A percentile compares a stretch with the other conserved stretches of the same genome.
phyloP scores from a whole-genome alignment of 176 grass and related monocot genomes.

The Cocos nucifera region DNA sequence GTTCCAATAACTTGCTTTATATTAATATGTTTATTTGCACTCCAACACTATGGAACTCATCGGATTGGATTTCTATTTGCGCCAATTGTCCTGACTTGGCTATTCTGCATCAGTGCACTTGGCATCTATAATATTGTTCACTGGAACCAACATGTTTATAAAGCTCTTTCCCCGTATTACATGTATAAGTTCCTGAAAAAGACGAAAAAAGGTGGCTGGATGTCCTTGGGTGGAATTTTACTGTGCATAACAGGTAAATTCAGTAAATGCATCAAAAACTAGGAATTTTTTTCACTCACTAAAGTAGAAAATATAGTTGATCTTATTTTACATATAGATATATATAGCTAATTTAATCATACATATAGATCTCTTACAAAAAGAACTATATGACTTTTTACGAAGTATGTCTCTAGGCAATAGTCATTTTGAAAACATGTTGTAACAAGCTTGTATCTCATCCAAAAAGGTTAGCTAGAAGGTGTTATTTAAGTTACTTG shows the following conservation, averaged over 20 bases:
- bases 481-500: too few relatives aligned
- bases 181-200: constrained; percentile 96
- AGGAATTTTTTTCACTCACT: background rate
- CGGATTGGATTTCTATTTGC: constrained; percentile 84
- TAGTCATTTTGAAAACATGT: too few relatives aligned
- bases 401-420: too few relatives aligned
- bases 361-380: too few relatives aligned
- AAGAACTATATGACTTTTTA: too few relatives aligned
- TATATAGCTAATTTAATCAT: too few relatives aligned
- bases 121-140: constrained; percentile 85
- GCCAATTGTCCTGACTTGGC: constrained; percentile 79
- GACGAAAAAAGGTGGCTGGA: constrained; percentile 91
- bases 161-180: constrained; percentile 72
- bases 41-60: constrained; percentile 95
- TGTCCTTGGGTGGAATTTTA: constrained; percentile 97
- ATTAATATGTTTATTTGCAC: constrained; percentile 74
- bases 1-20: constrained; percentile 88
- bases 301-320: too few relatives aligned
- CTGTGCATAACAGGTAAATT: constrained; percentile 89
- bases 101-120: constrained; percentile 79
- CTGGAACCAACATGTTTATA: constrained; percentile 87
- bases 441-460: too few relatives aligned
- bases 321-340: too few relatives aligned
- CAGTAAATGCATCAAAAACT: constrained; percentile 7
- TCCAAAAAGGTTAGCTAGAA: too few relatives aligned